These are phyloP conservation scores for Comarum palustre DNA, from an alignment of 306 rosid species.

Conservation along the genomic window DNA sequence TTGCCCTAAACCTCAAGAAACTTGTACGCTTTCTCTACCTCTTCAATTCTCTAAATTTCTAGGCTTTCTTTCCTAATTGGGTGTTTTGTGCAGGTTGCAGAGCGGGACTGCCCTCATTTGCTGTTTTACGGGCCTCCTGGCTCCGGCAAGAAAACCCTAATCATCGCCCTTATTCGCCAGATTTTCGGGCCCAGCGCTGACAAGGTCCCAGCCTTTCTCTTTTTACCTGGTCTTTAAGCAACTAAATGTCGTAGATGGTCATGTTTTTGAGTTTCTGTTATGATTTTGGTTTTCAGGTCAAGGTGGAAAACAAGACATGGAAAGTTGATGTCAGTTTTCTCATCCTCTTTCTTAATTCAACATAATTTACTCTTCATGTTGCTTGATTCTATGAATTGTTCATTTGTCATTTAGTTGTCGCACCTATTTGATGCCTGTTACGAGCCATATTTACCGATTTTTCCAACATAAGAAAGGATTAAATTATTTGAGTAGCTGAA, in stretches of 20 bases:
- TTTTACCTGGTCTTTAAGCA: background rate
- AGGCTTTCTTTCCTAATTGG: background rate
- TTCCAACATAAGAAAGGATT: too few relatives aligned
- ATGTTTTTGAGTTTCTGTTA: background rate
- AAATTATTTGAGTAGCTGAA: too few relatives aligned
- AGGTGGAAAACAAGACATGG: conserved; percentile 86
- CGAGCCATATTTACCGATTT: too few relatives aligned
- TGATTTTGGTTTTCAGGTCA: conserved; percentile 61
- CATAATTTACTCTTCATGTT: background rate
- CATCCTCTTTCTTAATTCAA: background rate
- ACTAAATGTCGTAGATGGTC: background rate
- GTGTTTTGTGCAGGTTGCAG: conserved; percentile 46
- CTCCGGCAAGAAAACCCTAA: conserved; percentile 96
- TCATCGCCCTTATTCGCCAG: conserved; percentile 87
- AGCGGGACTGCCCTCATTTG: conserved; percentile 95
- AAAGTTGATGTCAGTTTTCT: conserved; percentile 81
- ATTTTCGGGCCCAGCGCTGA: conserved; percentile 86
- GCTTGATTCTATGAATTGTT: too few relatives aligned
- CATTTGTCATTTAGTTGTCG: too few relatives aligned
- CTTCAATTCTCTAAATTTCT: background rate
- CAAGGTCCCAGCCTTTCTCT: conserved; percentile 43
- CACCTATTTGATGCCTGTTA: too few relatives aligned
- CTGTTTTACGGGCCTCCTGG: conserved; percentile 93
- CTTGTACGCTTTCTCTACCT: conserved; percentile 37
- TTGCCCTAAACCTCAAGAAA: conserved; percentile 86